Base-by-base conservation (phyloP, 2,329 filamentous ascomycete species). In the Microthyrium microscopicum region DNA sequence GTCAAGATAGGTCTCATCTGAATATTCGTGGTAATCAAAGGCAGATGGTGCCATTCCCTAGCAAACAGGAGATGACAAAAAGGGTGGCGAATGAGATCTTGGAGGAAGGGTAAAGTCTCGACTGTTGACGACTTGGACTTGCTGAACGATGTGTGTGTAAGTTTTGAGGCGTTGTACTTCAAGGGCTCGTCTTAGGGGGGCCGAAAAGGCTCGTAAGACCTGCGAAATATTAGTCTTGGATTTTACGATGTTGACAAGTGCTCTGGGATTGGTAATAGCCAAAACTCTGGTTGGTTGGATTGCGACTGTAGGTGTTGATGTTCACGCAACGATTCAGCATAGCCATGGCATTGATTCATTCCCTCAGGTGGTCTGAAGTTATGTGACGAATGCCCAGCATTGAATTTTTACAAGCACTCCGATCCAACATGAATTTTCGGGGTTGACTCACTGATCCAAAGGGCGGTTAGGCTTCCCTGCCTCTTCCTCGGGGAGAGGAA, bases 401-500 rank as follows among this genome's bases (percentile, higher is more conserved):
- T n/a, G n/a, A n/a, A n/a, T n/a, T n/a, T n/a, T n/a, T n/a, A n/a
- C n/a, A n/a, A n/a, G n/a, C n/a, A n/a, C n/a, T n/a, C n/a, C n/a
- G n/a, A n/a, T n/a, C n/a, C n/a, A n/a, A n/a, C n/a, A n/a, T n/a
- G n/a, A n/a, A n/a, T n/a, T n/a, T n/a, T n/a, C n/a, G n/a, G n/a
- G n/a, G n/a, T n/a, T n/a, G n/a, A n/a, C n/a, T n/a, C n/a, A n/a
- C n/a, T n/a, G n/a, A n/a, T n/a, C n/a, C n/a, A n/a, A n/a, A n/a
- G n/a, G n/a, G n/a, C n/a, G n/a, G n/a, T n/a, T 79, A 83, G 81
- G 82, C 78, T 83, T 87, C 78, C 79, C 83, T 80, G 84, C 93
- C 83, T 89, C 89, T 39, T 87, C 89, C 89, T 85, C 87, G 61
- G 66, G 67, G 66, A 89, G 87, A 93, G 85, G 87, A 95, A 95